Base-by-base conservation (phyloP, 768 basidiomycete species). In the Leucocoprinus leucothites region DNA sequence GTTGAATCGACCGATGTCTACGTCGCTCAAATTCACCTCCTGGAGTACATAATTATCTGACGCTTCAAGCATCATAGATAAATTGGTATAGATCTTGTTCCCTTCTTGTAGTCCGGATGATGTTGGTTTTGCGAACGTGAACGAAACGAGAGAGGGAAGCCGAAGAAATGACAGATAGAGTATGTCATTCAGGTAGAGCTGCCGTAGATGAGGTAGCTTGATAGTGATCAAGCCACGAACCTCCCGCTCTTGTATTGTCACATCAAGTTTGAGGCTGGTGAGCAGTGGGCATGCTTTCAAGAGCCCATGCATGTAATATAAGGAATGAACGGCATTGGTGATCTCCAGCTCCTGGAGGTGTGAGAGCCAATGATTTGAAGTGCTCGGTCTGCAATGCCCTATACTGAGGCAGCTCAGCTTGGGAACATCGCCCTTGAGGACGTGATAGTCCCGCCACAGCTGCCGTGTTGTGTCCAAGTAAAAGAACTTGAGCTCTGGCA, bases 141-240 rank as follows among this genome's bases (percentile, higher is more conserved):
- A 41, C 9, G 57, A 52, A 16, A 13, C 6, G 14, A 58, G 38
- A 21, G 28, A 28, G 5, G 57, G 57, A 28, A 58, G 46, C 28
- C 51, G 57, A 26, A 58, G 51, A 31, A 52, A 58, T 9, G 57
- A 41, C 22, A 58, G 44, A 48, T 53, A 58, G 35, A 43, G 48
- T 18, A 54, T 44, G 18, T 58, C 52, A 28, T 43, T 54, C 14
- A 58, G 19, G 9, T 43, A 25, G 42, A 58, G 43, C 2, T 21
- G 40, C 26, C 35, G 34, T 22, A 58, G 48, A 18, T 19, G 19
- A 24, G 51, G 53, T 11, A 54, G 28, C 2, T 16, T 35, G 22
- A 54, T 31, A 9, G 42, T 14, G 16, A 13, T 40, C 21, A 55
- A 36, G 21, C 42, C 57, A 18, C 38, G 52, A 24, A 36, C 28